These are phyloP conservation scores for Chlamydomonas asymmetrica DNA, from an alignment of 139 green algal species.

Conservation along the genomic window DNA sequence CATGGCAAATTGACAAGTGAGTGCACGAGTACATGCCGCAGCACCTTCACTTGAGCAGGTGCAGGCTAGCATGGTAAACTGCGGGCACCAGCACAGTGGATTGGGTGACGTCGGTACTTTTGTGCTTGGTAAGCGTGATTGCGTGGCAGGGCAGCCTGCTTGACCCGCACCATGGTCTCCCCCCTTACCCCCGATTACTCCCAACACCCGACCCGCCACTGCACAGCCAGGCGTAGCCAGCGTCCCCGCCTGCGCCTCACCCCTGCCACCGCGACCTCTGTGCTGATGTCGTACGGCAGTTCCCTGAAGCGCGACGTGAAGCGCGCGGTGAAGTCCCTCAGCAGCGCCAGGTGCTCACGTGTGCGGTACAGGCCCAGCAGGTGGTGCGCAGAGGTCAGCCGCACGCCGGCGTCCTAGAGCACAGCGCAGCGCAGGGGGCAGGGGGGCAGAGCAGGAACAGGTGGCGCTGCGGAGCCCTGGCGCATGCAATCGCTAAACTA, in stretches of 20 bases:
- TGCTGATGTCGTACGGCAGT: conserved; percentile 81
- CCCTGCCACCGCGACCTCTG: conserved; percentile 75
- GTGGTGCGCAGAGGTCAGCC: not conserved
- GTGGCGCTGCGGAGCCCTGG: too few species aligned
- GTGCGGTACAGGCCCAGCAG: conserved; percentile 13
- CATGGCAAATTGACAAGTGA: too few species aligned
- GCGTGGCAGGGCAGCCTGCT: not conserved
- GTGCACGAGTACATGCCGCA: too few species aligned
- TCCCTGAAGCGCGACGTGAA: conserved; percentile 83
- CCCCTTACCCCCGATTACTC: conserved; percentile 11
- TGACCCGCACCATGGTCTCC: not conserved
- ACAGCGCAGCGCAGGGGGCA: not conserved
- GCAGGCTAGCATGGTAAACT: too few species aligned
- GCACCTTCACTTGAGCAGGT: too few species aligned
- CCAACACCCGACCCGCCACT: too few species aligned
- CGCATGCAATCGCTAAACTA: too few species aligned
- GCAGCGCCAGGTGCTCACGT: conserved; percentile 14
- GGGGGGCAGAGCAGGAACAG: too few species aligned
- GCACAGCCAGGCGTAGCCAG: too few species aligned
- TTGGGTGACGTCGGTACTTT: not conserved
- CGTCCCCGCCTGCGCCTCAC: too few species aligned
- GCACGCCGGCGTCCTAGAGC: conserved; percentile 20
- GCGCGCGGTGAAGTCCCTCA: conserved; percentile 45
- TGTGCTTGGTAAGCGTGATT: not conserved
- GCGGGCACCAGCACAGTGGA: not conserved